A percentile compares a stretch with the other conserved stretches of the same genome.
These are phyloP conservation scores for Neurospora sp. DNA, from an alignment of 495 filamentous ascomycete species.

Conservation along the genomic window DNA sequence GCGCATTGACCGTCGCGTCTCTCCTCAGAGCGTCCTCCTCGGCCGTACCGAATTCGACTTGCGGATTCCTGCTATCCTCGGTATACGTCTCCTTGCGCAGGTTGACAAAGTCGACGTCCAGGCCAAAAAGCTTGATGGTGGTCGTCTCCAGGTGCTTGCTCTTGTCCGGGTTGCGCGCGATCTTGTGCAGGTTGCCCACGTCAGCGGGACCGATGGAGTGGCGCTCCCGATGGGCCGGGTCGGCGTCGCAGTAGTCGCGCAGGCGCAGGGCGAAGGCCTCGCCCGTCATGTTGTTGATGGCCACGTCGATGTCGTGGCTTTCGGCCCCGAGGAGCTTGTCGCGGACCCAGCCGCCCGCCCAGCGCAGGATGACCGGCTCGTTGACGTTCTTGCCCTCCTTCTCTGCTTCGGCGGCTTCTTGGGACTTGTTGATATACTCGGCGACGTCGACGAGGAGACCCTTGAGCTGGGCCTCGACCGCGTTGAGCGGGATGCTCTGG, in stretches of 20 bases:
- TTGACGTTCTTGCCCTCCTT: conserved; percentile 6
- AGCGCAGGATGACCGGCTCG: conserved; percentile 60
- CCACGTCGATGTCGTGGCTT: conserved; percentile 90
- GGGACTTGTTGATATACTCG: conserved; percentile 47
- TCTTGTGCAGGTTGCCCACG: conserved; percentile 58
- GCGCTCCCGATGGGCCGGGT: conserved; percentile 26
- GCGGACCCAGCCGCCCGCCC: conserved; percentile 96
- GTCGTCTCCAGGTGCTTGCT: conserved; percentile 95
- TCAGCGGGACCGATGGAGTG: conserved; percentile 43
- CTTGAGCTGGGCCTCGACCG: conserved; percentile 57
- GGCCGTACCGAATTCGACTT: conserved; percentile 88
- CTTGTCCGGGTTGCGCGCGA: conserved; percentile 88
- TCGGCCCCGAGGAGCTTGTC: conserved; percentile 79
- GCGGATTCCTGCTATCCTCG: conserved; percentile 75
- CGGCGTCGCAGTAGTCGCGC: conserved; percentile 38
- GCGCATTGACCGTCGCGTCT: conserved; percentile 89
- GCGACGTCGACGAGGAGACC: conserved; percentile 67
- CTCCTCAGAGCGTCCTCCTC: conserved; percentile 81
- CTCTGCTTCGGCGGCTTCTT: neutral
- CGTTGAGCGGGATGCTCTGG: conserved; percentile 38
- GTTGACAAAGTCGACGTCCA: conserved; percentile 93
- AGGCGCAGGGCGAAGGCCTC: conserved; percentile 66
- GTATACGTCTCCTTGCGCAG: conserved; percentile 84
- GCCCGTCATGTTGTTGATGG: conserved; percentile 92
- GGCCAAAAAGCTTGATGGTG: conserved; percentile 71